phyloP scores from a whole-genome alignment of 768 basidiomycete genomes.

The Agrocybe pediades region DNA sequence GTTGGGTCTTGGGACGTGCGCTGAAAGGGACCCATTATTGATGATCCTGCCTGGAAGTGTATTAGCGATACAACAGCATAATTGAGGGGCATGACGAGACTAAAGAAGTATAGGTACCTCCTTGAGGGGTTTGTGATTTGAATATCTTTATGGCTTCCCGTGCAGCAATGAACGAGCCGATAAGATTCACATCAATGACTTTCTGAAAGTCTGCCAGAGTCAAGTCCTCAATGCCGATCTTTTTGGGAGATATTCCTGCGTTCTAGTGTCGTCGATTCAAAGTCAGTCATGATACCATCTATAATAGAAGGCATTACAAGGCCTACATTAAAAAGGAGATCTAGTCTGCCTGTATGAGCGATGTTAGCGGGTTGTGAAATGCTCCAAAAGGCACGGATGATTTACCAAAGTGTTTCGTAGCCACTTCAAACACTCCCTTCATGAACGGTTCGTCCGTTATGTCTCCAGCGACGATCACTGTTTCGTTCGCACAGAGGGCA shows the following conservation, averaged over 20 bases:
- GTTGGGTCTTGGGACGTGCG: slow-evolving; percentile 68
- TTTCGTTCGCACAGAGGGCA: slow-evolving; percentile 38
- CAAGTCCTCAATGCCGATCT: slow-evolving; percentile 58
- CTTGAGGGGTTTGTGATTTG: slow-evolving; percentile 71
- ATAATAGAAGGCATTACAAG: not conserved
- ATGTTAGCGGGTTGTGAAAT: slow-evolving; percentile 4
- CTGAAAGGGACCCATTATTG: slow-evolving; percentile 83
- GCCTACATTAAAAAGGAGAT: slow-evolving; percentile 80
- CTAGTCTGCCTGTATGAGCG: slow-evolving; percentile 52
- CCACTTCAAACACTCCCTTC: slow-evolving; percentile 52
- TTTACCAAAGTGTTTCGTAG: slow-evolving; percentile 59
- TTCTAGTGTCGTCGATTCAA: slow-evolving; percentile 47
- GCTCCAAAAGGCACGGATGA: slow-evolving; percentile 1
- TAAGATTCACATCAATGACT: slow-evolving; percentile 72
- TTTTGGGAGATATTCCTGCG: slow-evolving; percentile 61
- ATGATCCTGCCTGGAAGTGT: slow-evolving; percentile 63
- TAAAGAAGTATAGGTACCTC: slow-evolving; percentile 45
- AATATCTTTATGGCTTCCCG: slow-evolving; percentile 74
- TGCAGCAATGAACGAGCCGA: slow-evolving; percentile 75
- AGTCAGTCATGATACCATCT: not conserved
- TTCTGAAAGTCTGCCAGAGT: slow-evolving; percentile 61
- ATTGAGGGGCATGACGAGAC: not conserved
- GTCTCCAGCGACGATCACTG: slow-evolving; percentile 60
- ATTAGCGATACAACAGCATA: not conserved
- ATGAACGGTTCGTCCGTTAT: slow-evolving; percentile 68